Percentiles rank a stretch among this genome's conserved stretches.
Conservation (phyloP, 2,329 filamentous ascomycete genomes). For the Ophiostoma novo-ulmi region DNA sequence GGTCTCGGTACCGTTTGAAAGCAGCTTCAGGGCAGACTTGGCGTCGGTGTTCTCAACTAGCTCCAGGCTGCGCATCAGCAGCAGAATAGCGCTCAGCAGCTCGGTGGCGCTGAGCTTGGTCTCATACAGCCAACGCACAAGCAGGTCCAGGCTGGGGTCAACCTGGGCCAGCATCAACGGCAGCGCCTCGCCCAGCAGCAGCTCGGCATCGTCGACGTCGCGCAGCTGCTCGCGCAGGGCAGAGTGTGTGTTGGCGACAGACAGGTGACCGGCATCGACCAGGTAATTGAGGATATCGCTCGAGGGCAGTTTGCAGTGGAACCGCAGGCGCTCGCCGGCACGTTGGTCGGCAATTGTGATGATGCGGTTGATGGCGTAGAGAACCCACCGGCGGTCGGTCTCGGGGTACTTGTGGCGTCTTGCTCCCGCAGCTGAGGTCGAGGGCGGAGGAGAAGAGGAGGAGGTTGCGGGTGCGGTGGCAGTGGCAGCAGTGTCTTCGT, state of each 20-base stretch:
- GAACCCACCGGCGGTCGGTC: conserved; percentile 60
- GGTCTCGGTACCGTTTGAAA: conserved; percentile 32
- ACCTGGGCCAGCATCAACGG: conserved; percentile 57
- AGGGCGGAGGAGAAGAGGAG: background rate
- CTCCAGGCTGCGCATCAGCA: conserved; percentile 65
- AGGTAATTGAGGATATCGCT: conserved; percentile 56
- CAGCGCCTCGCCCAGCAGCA: conserved; percentile 55
- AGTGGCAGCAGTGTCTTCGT: background rate
- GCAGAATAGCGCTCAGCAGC: conserved; percentile 59
- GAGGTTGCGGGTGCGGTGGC: background rate
- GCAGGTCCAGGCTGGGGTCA: conserved; percentile 63
- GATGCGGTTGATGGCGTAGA: conserved; percentile 58
- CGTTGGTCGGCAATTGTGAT: conserved; percentile 35
- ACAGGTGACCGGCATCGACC: conserved; percentile 56
- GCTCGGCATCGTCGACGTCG: conserved; percentile 39
- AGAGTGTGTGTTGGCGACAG: conserved; percentile 53
- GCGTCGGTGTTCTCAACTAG: conserved; percentile 44
- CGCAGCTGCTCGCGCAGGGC: conserved; percentile 49
- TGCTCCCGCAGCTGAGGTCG: background rate
- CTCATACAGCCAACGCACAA: conserved; percentile 60
- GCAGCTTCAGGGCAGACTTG: conserved; percentile 33
- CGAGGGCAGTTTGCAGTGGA: conserved; percentile 42
- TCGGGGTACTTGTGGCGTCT: conserved; percentile 42
- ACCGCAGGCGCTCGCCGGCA: conserved; percentile 31
- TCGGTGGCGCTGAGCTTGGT: conserved; percentile 63